These are phyloP conservation scores for Phlegmacium glaucopus DNA, from an alignment of 768 basidiomycete species.

Conservation along the genomic window DNA sequence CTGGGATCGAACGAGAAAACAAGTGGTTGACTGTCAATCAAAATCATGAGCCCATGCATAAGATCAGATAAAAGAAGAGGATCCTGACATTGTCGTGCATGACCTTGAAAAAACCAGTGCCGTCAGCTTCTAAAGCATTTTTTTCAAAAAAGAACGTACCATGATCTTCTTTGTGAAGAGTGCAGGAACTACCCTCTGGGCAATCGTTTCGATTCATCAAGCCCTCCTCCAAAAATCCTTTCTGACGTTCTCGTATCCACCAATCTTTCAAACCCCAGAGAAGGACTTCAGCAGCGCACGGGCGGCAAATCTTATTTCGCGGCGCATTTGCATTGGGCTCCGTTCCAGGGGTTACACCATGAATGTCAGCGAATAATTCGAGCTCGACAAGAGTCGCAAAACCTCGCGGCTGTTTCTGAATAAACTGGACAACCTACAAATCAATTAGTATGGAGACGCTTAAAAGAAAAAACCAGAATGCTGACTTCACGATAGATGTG, in stretches of 20 bases:
- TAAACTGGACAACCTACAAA: constrained; percentile 56
- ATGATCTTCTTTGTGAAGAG: constrained; percentile 56
- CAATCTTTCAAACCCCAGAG: constrained; percentile 76
- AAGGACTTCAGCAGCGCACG: constrained; percentile 73
- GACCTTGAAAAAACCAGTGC: constrained; percentile 44
- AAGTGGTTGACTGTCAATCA: constrained; percentile 39
- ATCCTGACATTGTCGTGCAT: constrained; percentile 72
- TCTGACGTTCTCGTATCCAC: constrained; percentile 79
- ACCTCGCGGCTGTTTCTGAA: constrained; percentile 56
- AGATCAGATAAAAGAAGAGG: background rate
- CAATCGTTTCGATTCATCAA: constrained; percentile 68
- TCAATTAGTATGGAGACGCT: background rate
- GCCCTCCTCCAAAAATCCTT: constrained; percentile 55
- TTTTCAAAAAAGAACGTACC: constrained; percentile 37
- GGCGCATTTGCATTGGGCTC: constrained; percentile 58
- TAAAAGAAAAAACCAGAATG: constrained; percentile 1
- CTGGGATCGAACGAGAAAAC: constrained; percentile 18
- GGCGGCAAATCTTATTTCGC: constrained; percentile 61
- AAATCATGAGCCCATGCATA: constrained; percentile 5
- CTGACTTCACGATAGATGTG: constrained; percentile 77
- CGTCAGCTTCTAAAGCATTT: background rate
- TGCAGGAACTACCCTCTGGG: constrained; percentile 55
- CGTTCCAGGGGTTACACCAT: constrained; percentile 49
- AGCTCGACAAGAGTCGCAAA: constrained; percentile 67
- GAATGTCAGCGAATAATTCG: constrained; percentile 69